Conservation (phyloP, 352 stramenopile species). For the Phytophthora pisi region DNA sequence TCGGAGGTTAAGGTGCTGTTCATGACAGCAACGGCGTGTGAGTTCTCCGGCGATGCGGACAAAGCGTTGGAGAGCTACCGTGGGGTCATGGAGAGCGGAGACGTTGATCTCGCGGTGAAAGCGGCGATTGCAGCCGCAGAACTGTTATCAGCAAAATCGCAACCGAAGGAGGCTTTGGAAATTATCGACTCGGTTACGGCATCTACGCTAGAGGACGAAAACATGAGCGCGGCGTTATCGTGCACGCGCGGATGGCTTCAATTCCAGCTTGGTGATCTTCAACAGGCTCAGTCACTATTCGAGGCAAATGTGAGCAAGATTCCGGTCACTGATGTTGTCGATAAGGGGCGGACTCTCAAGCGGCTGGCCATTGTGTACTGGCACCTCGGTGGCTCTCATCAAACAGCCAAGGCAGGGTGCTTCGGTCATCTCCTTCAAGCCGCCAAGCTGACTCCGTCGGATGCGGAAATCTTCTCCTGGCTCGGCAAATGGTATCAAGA, state of each 20-base stretch:
- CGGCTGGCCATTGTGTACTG: conserved; percentile 83
- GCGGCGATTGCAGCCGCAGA: conserved; percentile 53
- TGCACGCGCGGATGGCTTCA: conserved; percentile 59
- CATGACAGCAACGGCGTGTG: conserved; percentile 57
- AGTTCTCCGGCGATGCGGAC: conserved; percentile 55
- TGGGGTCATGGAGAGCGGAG: conserved; percentile 27
- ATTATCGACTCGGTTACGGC: conserved; percentile 34
- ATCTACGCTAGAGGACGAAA: conserved; percentile 29
- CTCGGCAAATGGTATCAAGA: conserved; percentile 82
- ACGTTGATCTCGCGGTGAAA: conserved; percentile 31
- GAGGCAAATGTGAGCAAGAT: conserved; percentile 45
- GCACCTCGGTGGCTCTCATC: conserved; percentile 53
- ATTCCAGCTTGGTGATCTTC: conserved; percentile 46
- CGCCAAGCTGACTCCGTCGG: conserved; percentile 71
- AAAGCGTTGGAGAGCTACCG: conserved; percentile 55
- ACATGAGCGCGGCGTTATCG: conserved; percentile 17
- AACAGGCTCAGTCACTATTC: conserved; percentile 46
- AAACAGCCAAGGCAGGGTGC: conserved; percentile 63
- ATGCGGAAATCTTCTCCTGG: conserved; percentile 73
- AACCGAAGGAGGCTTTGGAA: conserved; percentile 38
- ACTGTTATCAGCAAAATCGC: conserved; percentile 44
- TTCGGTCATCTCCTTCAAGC: conserved; percentile 71
- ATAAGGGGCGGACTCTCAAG: conserved; percentile 57
- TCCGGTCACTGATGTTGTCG: conserved; percentile 4
- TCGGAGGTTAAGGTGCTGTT: conserved; percentile 60